Base-by-base conservation (phyloP, 768 basidiomycete genomes). In the Sarcodon sp. region DNA sequence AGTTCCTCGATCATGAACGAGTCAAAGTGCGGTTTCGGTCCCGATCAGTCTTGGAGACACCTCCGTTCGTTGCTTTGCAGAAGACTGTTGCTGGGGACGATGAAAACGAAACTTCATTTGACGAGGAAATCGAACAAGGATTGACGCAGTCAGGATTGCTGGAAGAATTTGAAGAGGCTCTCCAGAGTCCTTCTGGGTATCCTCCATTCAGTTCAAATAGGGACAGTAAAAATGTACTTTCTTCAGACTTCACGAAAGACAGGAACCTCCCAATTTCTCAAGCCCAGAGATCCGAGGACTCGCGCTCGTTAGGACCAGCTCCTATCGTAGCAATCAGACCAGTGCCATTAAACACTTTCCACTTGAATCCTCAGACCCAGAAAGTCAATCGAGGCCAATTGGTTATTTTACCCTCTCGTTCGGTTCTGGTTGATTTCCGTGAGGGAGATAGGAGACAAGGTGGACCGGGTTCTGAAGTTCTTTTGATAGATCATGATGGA, bases 351-450 rank as follows among this genome's bases (percentile, higher is more conserved):
- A 65, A 61, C n/a, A 71, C 69, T 6, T 32, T 39, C 7, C 53
- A 55, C 27, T 50, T 62, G 13, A 49, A 35, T 5, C 50, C 54
- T 2, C 52, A 71, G 51, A 67, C 67, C 3, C 72, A 75, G 58
- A 78, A 77, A 57, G 59, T 69, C 15, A 53, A 66, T 1, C 61
- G 69, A 38, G 77, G 77, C 0, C 69, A 69, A 36, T 50, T 78
- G 11, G 70, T 70, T 1, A 57, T 79, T n/a, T 58, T 77, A 7
- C 72, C 72, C 7, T 76, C 75, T 2, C 63, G 55, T 43, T 66
- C 71, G 16, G 51, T 75, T n/a, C 63, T 78, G 1, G 69, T 77
- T 27, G 77, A 79, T 56, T 72, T 77, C 45, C 69, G 76, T n/a
- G 73, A 76, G 59, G 69, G 70, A 31, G 71, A 76, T 51, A 66